Evolutionary conservation across 2,329 filamentous ascomycete genomes (phyloP), one percentile per base, ranked within the genome.

Genomic region (Colletotrichum acutatum): DNA sequence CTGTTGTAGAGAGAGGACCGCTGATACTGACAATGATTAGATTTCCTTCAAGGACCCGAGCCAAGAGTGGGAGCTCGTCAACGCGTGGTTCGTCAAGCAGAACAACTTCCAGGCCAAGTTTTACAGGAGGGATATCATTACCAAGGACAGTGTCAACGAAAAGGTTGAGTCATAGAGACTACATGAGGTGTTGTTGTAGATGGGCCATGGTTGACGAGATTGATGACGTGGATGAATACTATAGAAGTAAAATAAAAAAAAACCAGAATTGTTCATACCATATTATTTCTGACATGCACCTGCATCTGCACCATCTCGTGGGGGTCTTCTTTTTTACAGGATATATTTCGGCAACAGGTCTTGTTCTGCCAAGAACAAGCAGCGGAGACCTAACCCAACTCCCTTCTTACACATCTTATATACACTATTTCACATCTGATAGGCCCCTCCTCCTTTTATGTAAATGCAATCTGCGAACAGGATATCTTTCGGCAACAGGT

Each of bases 61-160:
- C 19, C 84, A 86, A 71, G 89, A 91, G 75, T 91, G 90, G 89
- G 85, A 85, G 76, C 80, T 90, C 24, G 85, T 88, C 61, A 91
- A 91, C 75, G 88, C 89, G 3, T 91, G 90, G 90, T 91, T 91
- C 72, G 88, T 91, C 63, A 89, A 90, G 80, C 90, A 91, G 77
- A 83, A 85, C 30, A 86, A 90, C 78, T 91, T 90, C 75, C 80
- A 84, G 71, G 83, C 84, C 19, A 81, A 80, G 56, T 88, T 89
- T 64, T 79, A 83, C 59, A 70, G 83, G 59, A 81, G 87, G 54
- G 80, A 86, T 3, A 75, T 89, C 26, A 82, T 88, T 49, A 49
- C 42, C 2, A 79, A 81, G 74, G 83, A 84, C 11, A 61, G 60
- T 16, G 4, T 8, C 19, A 34, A 12, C 22, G 71, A 74, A 42